phyloP scores from a whole-genome alignment of 768 basidiomycete species.

The Amanita rubescens region DNA sequence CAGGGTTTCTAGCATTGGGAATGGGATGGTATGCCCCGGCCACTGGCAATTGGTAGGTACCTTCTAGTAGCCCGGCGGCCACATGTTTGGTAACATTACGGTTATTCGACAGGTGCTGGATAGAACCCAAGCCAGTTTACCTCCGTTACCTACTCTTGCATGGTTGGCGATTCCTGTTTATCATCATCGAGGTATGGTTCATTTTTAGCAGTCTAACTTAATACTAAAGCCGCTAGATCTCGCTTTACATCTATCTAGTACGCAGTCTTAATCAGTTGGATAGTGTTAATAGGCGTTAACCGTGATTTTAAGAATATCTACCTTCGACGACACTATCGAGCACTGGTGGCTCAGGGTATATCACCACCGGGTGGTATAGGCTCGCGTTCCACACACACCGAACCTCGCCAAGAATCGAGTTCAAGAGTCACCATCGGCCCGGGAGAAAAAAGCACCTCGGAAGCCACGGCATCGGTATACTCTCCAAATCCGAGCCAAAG shows the following conservation, averaged over 20 bases:
- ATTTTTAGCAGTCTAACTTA: too few species aligned
- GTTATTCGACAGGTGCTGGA: too few species aligned
- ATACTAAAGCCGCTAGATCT: background rate
- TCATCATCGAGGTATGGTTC: constrained; percentile 22
- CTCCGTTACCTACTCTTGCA: too few species aligned
- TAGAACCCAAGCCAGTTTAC: too few species aligned
- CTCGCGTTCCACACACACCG: background rate
- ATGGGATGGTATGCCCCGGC: too few species aligned
- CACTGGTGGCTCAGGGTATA: background rate
- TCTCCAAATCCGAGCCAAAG: background rate
- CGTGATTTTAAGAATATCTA: too few species aligned
- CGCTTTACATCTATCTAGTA: background rate
- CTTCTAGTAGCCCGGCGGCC: too few species aligned
- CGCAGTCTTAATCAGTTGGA: background rate
- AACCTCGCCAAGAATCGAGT: background rate
- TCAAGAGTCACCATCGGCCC: background rate
- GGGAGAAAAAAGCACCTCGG: too few species aligned
- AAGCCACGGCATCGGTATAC: background rate
- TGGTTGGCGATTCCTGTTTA: too few species aligned
- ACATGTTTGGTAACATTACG: too few species aligned
- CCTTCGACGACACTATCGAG: constrained; percentile 1
- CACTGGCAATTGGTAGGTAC: too few species aligned
- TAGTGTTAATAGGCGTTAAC: background rate
- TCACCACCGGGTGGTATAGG: background rate
- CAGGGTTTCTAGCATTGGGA: too few species aligned